Evolutionary conservation across 176 grass and related monocot genomes (phyloP), one percentile per base, ranked within the genome.

Genomic region (Aechmea fasciata): DNA sequence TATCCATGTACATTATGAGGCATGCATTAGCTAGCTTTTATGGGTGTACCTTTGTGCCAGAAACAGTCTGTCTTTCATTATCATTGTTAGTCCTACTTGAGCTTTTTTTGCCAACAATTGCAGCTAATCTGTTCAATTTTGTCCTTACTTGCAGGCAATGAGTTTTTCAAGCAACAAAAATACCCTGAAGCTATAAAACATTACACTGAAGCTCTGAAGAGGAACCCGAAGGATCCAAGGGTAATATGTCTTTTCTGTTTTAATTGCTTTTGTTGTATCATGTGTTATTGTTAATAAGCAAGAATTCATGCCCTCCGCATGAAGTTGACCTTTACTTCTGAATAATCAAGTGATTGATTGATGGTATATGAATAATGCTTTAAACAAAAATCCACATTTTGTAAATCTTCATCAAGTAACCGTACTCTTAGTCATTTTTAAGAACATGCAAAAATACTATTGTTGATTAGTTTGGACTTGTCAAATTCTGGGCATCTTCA

Each of bases 151-250:
- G 2, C 75, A 99, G 95, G 95, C 73, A 99, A 99, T 70, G 87
- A 90, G 49, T 66, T 86, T 73, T 99, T 99, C 55, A 99, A 99
- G 82, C 63, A 94, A 68, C 86, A 90, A 55, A 99, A 86, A 68
- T 99, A 94, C 81, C 95, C 95, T 63, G 95, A 99, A 68, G 95
- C 95, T 73, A 53, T 99, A 50, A 90, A 88, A 41, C 90, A 93
- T 69, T 99, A 99, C 75, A 94, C 87, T 10, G 95, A 99, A 76
- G 90, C 95, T 82, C 74, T 99, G 13, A 93, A 69, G 53, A 99
- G 95, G 79, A 99, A 99, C 51, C 94, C 89, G 0, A 82, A 93
- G 9, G 94, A 99, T 76, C 82, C 87, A 18, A 99, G 20, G 94
- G 94, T 99, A 90, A 79, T 79, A 51, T 75, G 5, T 49, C 25